Base-by-base conservation (phyloP, 306 rosid genomes). In the Fragaria vesca region DNA sequence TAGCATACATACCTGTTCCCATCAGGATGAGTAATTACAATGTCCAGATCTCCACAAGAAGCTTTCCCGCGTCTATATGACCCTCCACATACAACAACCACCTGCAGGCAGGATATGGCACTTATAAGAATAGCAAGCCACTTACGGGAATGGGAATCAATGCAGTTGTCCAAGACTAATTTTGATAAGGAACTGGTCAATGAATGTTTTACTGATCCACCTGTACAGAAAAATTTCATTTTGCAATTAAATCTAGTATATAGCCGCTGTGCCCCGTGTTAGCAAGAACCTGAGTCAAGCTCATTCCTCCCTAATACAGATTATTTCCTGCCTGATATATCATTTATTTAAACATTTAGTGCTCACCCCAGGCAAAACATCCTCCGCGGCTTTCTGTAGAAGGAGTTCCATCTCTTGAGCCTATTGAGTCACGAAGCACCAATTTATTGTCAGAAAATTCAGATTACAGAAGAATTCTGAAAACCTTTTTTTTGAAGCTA, bases 1-100 rank as follows among this genome's bases (percentile, higher is more conserved):
- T 55, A 62, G 69, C 75, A 28, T 68, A 47, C 47, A 40, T 72
- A 92, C 98, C 98, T 92, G 75, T 60, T 83, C 79, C 97, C 97
- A 89, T 94, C 97, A 30, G 97, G 97, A 86, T 94, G 97, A 36
- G 97, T 94, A 71, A 92, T 81, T 81, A 94, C 78, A 82, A 94
- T 78, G 81, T 94, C 98, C 83, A 94, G 85, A 86, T 94, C 98
- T 61, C 97, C 98, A 77, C 97, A 94, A 45, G 92, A 88, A 66
- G 97, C 86, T 86, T 90, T 94, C 74, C 97, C 95, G 30, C 97
- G 95, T 78, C 97, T 87, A 82, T 78, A 94, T 76, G 98, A 94
- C 80, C 97, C 97, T 66, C 98, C 98, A 79, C 98, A 94, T 65
- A 90, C 61, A 62, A 94, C 83, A 40, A 72, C 79, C 75, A 87